These are phyloP conservation scores for Andrographis paniculata DNA, from an alignment of 305 asterid species.

Conservation along the genomic window DNA sequence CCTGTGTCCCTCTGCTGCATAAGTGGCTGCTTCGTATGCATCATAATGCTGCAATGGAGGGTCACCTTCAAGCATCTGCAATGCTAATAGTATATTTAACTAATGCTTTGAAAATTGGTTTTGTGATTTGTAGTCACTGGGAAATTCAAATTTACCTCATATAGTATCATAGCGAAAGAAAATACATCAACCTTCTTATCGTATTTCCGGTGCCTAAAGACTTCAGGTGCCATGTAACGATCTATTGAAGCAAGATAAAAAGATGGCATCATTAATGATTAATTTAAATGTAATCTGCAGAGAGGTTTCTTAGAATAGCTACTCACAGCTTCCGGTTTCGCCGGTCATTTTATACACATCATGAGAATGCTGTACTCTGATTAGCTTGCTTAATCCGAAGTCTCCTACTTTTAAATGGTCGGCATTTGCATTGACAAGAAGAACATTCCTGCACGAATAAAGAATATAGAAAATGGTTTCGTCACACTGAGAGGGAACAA, in stretches of 20 bases:
- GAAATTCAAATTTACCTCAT: conserved; percentile 56
- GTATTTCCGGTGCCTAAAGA: conserved; percentile 91
- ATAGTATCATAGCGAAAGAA: conserved; percentile 96
- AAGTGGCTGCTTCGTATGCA: conserved; percentile 93
- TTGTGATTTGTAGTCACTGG: conserved; percentile 1
- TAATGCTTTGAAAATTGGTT: conserved; percentile 13
- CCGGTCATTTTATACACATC: conserved; percentile 98
- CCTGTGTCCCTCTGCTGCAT: conserved; percentile 87
- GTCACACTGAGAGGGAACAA: conserved; percentile 6
- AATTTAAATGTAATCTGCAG: neutral
- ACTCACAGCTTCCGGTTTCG: conserved; percentile 98
- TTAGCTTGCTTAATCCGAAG: conserved; percentile 94
- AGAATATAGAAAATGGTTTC: conserved; percentile 14
- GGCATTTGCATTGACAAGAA: conserved; percentile 87
- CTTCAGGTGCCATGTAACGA: conserved; percentile 99
- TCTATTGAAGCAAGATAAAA: conserved; percentile 28
- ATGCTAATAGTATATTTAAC: conserved; percentile 18
- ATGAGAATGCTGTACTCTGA: conserved; percentile 78
- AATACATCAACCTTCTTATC: conserved; percentile 99
- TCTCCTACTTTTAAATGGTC: conserved; percentile 98
- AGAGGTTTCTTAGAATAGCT: too few relatives aligned
- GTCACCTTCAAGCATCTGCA: conserved; percentile 98
- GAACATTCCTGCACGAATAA: conserved; percentile 71
- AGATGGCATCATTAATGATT: conserved; percentile 12
- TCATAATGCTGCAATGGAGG: conserved; percentile 75